A percentile compares a stretch with the other conserved stretches of the same genome.
Conservation (phyloP, 1,284 basidiomycete species). For the Ceratorhiza oryzae-sativae region DNA sequence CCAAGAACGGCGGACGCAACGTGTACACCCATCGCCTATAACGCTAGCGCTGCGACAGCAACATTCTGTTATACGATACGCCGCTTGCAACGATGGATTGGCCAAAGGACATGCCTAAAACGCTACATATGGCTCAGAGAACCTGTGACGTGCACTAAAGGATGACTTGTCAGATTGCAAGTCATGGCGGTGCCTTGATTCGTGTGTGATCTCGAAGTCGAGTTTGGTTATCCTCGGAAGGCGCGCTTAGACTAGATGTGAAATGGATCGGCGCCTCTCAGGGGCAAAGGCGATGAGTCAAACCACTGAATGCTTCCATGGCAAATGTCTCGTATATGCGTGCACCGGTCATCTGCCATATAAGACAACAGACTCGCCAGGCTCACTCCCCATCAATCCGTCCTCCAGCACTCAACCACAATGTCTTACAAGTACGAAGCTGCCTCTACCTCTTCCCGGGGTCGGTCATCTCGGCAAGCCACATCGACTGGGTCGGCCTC, state of each 20-base stretch:
- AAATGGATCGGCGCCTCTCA: constrained; percentile 2
- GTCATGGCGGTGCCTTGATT: constrained; percentile 14
- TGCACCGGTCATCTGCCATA: background rate
- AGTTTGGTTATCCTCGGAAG: background rate
- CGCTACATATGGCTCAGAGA: constrained; percentile 5
- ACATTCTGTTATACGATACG: background rate
- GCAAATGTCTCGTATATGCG: constrained; percentile 5
- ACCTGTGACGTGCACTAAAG: background rate
- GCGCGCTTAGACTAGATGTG: background rate
- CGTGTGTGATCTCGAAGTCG: background rate
- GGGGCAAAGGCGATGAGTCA: constrained; percentile 13
- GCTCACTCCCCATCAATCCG: background rate
- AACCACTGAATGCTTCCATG: constrained; percentile 3
- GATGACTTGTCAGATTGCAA: background rate
- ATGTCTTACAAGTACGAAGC: constrained; percentile 32
- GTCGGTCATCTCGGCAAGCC: constrained; percentile 1
- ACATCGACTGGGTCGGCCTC: constrained; percentile 4
- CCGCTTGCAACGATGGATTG: constrained; percentile 7
- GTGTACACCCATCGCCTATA: background rate
- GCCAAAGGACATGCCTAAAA: background rate
- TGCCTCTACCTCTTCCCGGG: constrained; percentile 3
- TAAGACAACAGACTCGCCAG: background rate
- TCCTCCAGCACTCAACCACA: background rate
- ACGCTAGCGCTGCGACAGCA: background rate
- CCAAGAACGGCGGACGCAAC: background rate